Evolutionary conservation across 2,329 filamentous ascomycete species (phyloP).

Genomic region (Penicillium sp.): DNA sequence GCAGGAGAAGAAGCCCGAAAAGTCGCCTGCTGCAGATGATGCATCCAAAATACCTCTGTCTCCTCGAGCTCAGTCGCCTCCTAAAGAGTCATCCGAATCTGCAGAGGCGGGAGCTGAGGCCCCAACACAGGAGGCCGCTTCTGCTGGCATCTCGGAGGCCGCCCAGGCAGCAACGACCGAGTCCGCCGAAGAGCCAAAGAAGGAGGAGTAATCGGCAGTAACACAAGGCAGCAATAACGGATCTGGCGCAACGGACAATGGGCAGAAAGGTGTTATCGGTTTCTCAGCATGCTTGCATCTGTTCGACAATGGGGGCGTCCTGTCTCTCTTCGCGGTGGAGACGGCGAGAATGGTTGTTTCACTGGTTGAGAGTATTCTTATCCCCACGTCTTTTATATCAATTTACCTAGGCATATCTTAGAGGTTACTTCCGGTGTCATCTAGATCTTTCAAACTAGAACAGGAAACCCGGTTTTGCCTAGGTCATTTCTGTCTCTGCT

Average conservation of each 20-base stretch:
- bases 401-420: background rate
- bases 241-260: slow-evolving; percentile 35
- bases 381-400: background rate
- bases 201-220: slow-evolving; percentile 28
- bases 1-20: slow-evolving; percentile 26
- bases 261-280: slow-evolving; percentile 37
- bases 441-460: slow-evolving; percentile 1
- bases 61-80: slow-evolving; percentile 17
- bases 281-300: slow-evolving; percentile 20
- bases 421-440: slow-evolving; percentile 1
- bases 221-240: slow-evolving; percentile 25
- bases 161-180: slow-evolving; percentile 13
- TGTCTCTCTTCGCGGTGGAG: slow-evolving; percentile 9
- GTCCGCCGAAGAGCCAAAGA: slow-evolving; percentile 25
- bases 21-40: slow-evolving; percentile 18
- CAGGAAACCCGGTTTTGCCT: slow-evolving; percentile 4
- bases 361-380: slow-evolving; percentile 1
- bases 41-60: slow-evolving; percentile 16
- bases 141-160: slow-evolving; percentile 13
- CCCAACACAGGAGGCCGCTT: slow-evolving; percentile 3
- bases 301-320: slow-evolving; percentile 9
- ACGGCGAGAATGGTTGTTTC: slow-evolving; percentile 4
- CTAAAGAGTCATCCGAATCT: slow-evolving; percentile 19
- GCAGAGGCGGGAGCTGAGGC: slow-evolving; percentile 10
- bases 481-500: slow-evolving; percentile 2